These are phyloP conservation scores for Leucosporidium scottii DNA, from an alignment of 768 basidiomycete species.

Conservation along the genomic window DNA sequence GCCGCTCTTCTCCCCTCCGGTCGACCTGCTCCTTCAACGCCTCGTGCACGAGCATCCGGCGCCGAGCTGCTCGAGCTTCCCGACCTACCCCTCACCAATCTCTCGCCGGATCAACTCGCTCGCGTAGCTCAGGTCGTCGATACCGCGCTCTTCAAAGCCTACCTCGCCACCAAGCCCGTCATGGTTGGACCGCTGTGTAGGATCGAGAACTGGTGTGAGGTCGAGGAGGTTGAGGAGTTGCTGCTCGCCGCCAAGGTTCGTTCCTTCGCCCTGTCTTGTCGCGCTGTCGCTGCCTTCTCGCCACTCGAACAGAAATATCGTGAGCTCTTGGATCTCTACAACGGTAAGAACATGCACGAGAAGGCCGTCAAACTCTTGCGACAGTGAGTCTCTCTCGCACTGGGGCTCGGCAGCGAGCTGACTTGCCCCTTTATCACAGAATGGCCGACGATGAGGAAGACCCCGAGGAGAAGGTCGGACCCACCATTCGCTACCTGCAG, in stretches of 20 bases:
- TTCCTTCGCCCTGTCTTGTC: neutral
- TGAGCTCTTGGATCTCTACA: slow-evolving; percentile 83
- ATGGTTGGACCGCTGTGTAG: slow-evolving; percentile 81
- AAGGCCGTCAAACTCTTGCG: slow-evolving; percentile 77
- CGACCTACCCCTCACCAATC: slow-evolving; percentile 59
- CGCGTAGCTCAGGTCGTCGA: slow-evolving; percentile 89
- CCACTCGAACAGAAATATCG: slow-evolving; percentile 63
- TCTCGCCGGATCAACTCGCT: slow-evolving; percentile 76
- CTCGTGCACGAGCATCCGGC: slow-evolving; percentile 42
- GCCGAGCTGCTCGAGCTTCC: slow-evolving; percentile 73
- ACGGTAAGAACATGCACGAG: slow-evolving; percentile 89
- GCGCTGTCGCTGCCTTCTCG: neutral
- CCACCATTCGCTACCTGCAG: slow-evolving; percentile 82
- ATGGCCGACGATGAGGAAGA: slow-evolving; percentile 72
- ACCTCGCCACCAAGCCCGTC: slow-evolving; percentile 70
- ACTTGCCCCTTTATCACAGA: slow-evolving; percentile 48
- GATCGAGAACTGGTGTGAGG: slow-evolving; percentile 94
- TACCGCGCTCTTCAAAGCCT: slow-evolving; percentile 89
- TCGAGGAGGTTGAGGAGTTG: slow-evolving; percentile 83
- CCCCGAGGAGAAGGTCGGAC: slow-evolving; percentile 66
- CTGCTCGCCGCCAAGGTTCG: slow-evolving; percentile 68
- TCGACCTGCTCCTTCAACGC: slow-evolving; percentile 60
- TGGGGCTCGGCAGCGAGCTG: neutral
- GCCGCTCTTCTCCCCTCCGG: slow-evolving; percentile 62
- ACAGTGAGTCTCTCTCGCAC: slow-evolving; percentile 53